Conservation (phyloP, 805 yeast genomes). For the Yarrowia osloensis region DNA sequence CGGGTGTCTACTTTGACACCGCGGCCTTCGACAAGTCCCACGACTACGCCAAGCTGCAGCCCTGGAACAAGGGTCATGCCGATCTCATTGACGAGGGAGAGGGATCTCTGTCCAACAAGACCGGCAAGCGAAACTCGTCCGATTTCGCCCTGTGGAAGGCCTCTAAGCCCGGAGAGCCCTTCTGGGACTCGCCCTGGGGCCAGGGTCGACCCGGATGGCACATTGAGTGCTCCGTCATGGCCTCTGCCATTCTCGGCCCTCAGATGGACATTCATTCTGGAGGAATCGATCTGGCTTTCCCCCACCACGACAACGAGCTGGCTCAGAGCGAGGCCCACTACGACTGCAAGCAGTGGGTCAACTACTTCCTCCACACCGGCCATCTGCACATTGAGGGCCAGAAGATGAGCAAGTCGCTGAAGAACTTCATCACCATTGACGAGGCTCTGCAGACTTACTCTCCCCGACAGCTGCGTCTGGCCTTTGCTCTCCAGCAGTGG, state of each 20-base stretch:
- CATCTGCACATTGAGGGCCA: constrained; percentile 98
- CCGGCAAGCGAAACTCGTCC: constrained; percentile 68
- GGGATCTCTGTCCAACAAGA: constrained; percentile 68
- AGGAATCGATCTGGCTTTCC: constrained; percentile 96
- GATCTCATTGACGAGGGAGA: constrained; percentile 92
- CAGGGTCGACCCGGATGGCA: constrained; percentile 99
- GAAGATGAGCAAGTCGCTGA: constrained; percentile 93
- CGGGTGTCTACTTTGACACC: constrained; percentile 90
- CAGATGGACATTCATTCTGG: constrained; percentile 94
- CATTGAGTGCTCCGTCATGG: constrained; percentile 99
- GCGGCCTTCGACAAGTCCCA: constrained; percentile 78
- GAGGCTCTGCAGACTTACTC: constrained; percentile 76
- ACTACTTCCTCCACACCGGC: constrained; percentile 94
- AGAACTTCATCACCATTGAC: constrained; percentile 91
- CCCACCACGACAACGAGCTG: constrained; percentile 97
- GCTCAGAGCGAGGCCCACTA: constrained; percentile 96
- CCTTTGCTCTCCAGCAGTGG: constrained; percentile 92
- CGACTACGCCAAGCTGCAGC: constrained; percentile 92
- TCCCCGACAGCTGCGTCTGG: constrained; percentile 83
- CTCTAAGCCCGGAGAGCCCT: constrained; percentile 95
- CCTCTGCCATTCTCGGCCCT: constrained; percentile 79
- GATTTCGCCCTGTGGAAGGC: constrained; percentile 98
- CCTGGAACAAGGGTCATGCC: constrained; percentile 92
- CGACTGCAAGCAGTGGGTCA: constrained; percentile 92
- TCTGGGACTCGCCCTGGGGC: constrained; percentile 97